These are phyloP conservation scores for Immersiella caudata DNA, from an alignment of 495 filamentous ascomycete species.

Conservation along the genomic window DNA sequence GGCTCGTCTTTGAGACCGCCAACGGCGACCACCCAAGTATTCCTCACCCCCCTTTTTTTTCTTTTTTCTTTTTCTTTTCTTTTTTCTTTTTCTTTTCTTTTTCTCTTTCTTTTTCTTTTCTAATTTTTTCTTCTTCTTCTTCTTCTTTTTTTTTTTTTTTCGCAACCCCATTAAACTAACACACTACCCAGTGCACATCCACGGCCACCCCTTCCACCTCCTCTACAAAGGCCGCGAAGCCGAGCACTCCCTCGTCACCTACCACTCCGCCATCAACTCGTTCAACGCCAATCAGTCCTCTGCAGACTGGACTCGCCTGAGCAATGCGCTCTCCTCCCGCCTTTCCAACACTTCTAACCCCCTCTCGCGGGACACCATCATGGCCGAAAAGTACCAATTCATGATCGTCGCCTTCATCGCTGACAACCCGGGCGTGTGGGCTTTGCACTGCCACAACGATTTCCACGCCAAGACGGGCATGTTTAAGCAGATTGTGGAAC, in stretches of 20 bases:
- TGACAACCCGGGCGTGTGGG: slow-evolving; percentile 58
- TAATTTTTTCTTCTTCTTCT: no score
- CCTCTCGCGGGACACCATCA: background rate
- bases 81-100: no score
- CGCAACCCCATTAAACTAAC: no score
- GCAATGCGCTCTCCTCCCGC: background rate
- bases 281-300: background rate
- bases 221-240: background rate
- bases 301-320: background rate
- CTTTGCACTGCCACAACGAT: slow-evolving; percentile 58
- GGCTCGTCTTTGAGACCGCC: no score
- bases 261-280: background rate
- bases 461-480: slow-evolving; percentile 53
- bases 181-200: no score
- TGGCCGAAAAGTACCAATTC: slow-evolving; percentile 13
- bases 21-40: no score
- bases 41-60: no score
- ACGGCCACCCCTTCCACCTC: background rate
- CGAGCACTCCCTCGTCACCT: background rate
- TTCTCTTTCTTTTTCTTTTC: no score
- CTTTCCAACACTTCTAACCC: background rate
- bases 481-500: slow-evolving; percentile 46
- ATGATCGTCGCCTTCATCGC: slow-evolving; percentile 51
- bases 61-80: no score
- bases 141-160: no score